phyloP scores from a whole-genome alignment of 2,329 filamentous ascomycete species.

The Drechslerella stenobrocha region DNA sequence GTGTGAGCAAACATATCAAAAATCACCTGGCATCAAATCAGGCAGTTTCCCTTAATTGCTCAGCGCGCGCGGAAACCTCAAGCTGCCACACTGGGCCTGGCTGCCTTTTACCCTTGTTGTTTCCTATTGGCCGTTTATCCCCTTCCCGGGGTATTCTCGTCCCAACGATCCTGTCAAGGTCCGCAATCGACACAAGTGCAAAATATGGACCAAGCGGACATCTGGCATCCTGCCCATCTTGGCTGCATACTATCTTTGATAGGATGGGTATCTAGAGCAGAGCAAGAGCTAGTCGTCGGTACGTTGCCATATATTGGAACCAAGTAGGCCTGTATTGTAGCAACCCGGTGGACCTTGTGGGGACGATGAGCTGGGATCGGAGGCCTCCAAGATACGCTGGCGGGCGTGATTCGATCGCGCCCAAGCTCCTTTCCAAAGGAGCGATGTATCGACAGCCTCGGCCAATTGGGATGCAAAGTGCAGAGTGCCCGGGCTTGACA shows the following conservation, averaged over 20 bases:
- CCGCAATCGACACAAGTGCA: conserved; percentile 26
- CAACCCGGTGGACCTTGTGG: not conserved
- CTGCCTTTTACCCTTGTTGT: not conserved
- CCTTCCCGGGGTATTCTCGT: not conserved
- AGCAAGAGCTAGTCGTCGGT: not conserved
- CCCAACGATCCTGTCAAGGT: not conserved
- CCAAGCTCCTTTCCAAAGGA: too few species aligned
- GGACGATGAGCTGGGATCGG: too few species aligned
- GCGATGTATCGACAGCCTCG: too few species aligned
- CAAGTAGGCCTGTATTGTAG: not conserved
- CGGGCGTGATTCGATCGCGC: too few species aligned
- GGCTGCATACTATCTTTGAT: conserved; percentile 20
- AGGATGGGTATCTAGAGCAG: not conserved
- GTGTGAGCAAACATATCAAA: conserved; percentile 1
- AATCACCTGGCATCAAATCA: not conserved
- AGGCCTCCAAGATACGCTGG: too few species aligned
- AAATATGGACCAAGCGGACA: conserved; percentile 35
- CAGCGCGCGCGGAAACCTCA: conserved; percentile 17
- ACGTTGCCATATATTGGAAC: not conserved
- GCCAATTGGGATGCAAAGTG: too few species aligned
- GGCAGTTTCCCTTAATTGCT: conserved; percentile 22
- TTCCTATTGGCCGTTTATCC: not conserved
- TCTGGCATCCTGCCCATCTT: conserved; percentile 40
- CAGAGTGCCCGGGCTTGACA: too few species aligned
- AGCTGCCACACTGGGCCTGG: conserved; percentile 40